Base-by-base conservation (phyloP, 371 early-diverging fungal species). In the Mucor lusitanicus region DNA sequence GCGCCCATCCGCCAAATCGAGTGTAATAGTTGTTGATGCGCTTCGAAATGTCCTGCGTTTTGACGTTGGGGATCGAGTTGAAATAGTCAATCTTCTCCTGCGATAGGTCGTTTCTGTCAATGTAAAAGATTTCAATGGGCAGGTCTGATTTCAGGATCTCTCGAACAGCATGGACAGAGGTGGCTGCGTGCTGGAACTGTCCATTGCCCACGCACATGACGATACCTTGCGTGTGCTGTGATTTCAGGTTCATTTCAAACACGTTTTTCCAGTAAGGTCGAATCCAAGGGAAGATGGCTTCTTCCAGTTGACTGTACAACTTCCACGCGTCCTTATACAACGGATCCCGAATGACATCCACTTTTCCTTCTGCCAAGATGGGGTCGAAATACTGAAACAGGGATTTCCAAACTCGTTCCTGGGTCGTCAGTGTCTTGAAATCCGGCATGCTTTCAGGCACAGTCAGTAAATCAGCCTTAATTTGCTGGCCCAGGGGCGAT, bases 41-140 rank as follows among this genome's bases (percentile, higher is more conserved):
- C 21, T 79, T 62, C 1, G 77, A 78, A 0, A 92, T 76, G 42
- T 88, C 85, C 4, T 79, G 50, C 0, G 84, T 78, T 33, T 68
- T 80, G 17, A 91, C 82, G 39, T 82, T 77, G 9, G 66, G 64
- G 61, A 80, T 76, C 0, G 72, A 63, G 25, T 80, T 65, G 27
- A 88, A 69, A 48, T 79, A 82, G 1, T 61, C 56, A 17, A 79
- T 77, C 1, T 81, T 71, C 2, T 71, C 74, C 0, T 63, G 54
- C 0, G 79, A 72, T 12, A 91, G 73, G 59, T 93, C 94, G 1
- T 65, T 54, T 0, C 84, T 76, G 8, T 88, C 85, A 35, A 84
- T 85, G 61, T 90, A 85, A 62, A 88, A 90, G 3, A 92, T 78
- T 67, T 94, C 90, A 54, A 94, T 87, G 3, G 90, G 92, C 3